Base-by-base conservation (phyloP, 306 rosid genomes). In the Fagus crenata region DNA sequence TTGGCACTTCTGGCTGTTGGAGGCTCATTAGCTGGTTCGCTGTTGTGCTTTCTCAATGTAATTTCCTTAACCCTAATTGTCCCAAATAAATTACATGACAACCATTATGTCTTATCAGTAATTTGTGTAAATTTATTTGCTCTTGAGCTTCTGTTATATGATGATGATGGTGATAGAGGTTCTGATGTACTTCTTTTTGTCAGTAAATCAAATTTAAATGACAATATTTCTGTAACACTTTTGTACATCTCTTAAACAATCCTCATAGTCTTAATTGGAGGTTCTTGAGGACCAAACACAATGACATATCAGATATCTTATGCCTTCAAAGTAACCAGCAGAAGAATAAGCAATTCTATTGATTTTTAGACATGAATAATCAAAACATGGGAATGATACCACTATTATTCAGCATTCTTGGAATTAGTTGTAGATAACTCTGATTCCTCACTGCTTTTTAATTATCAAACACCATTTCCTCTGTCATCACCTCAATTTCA, bases 31-130 rank as follows among this genome's bases (percentile, higher is more conserved):
- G 98, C 98, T 9, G 99, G 99, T 82, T 92, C 98, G 14, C 85
- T 95, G 49, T 75, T 95, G 88, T 95, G 99, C 93, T 95, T 95
- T 82, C 90, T 95, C 82, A 95, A 92, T 80, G 99, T 95, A 88
- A 67, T 49, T 77, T 84, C 84, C 73, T 87, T 67, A 14, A 14
- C 73, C 75, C 71, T 79, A 32, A 3, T 11, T 74, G 17, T 63
- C 7, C 33, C 7, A 60, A 49, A 31, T 65, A 75, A 18, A 55
- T 54, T 15, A 55, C 49, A 32, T 53, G 43, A 28, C 5, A 64
- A 36, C 7, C 4, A 12, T 71, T 39, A 60, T 49, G 56, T n/a
- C 46, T 60, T 59, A 31, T 81, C 9, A 67, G 32, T 36, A 35
- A 33, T 51, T 67, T 17, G 31, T 60, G 2, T 22, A 32, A 78